phyloP scores from a whole-genome alignment of 192 early-diverging fungal genomes.

The Coemansia sp. region DNA sequence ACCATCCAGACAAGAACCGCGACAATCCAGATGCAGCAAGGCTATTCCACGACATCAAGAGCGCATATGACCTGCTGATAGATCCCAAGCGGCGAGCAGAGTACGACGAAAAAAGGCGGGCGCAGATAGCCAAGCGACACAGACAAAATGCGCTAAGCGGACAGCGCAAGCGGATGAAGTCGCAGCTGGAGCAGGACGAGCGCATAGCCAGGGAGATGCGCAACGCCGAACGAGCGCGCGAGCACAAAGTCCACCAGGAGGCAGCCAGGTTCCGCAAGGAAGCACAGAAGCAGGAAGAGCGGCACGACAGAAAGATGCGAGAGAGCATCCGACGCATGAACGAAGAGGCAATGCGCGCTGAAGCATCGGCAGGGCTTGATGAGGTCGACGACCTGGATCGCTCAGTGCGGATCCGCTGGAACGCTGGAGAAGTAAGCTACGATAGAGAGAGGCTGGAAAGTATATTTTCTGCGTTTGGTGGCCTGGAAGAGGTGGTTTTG shows the following conservation, averaged over 20 bases:
- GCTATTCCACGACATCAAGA: conserved; percentile 37
- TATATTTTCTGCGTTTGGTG: conserved; percentile 32
- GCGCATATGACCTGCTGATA: conserved; percentile 35
- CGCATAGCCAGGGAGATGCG: conserved; percentile 17
- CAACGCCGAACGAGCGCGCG: conserved; percentile 5
- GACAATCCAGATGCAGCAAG: conserved; percentile 31
- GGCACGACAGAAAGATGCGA: conserved; percentile 32
- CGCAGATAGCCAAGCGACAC: conserved; percentile 41
- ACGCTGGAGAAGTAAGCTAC: not conserved
- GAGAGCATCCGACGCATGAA: conserved; percentile 24
- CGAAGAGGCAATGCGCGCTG: not conserved
- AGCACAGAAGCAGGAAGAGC: conserved; percentile 18
- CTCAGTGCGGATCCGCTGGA: conserved; percentile 36
- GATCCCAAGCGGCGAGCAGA: conserved; percentile 26
- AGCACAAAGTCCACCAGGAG: conserved; percentile 23
- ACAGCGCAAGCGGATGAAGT: conserved; percentile 47
- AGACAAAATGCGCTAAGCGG: conserved; percentile 26
- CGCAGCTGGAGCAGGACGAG: conserved; percentile 42
- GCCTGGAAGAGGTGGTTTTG: conserved; percentile 43
- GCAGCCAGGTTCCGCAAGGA: conserved; percentile 39
- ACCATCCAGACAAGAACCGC: conserved; percentile 93
- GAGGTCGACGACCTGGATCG: conserved; percentile 45
- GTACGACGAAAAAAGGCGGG: conserved; percentile 34
- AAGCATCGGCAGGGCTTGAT: conserved; percentile 9
- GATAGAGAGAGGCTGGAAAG: conserved; percentile 16